Conservation (phyloP, 768 basidiomycete genomes). For the Saitozyma sp. region DNA sequence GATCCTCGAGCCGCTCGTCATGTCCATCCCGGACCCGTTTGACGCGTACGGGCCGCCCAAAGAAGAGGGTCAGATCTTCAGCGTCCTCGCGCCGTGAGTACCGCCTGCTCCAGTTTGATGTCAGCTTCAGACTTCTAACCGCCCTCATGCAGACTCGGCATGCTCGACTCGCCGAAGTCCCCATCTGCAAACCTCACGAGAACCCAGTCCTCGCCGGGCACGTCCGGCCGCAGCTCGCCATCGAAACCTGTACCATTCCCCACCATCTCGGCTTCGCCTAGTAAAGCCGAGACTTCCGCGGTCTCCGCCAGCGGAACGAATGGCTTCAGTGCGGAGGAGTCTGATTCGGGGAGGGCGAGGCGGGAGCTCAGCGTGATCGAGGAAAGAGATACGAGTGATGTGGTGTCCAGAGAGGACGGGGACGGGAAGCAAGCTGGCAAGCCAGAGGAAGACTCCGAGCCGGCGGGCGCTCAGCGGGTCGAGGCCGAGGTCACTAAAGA, state of each 20-base stretch:
- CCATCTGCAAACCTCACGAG: constrained; percentile 30
- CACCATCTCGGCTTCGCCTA: constrained; percentile 10
- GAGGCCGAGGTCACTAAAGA: no score
- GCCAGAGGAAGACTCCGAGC: no score
- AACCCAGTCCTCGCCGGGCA: constrained; percentile 21
- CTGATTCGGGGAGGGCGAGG: constrained; percentile 30
- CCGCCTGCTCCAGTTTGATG: background rate
- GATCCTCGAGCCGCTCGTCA: constrained; percentile 84
- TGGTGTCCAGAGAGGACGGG: no score
- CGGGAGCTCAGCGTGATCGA: constrained; percentile 50
- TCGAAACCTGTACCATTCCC: constrained; percentile 18
- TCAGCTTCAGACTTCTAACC: constrained; percentile 1
- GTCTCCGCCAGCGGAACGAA: constrained; percentile 30
- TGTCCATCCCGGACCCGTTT: constrained; percentile 87
- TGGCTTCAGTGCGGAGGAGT: constrained; percentile 24
- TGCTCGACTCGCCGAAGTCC: constrained; percentile 26
- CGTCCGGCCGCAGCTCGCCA: constrained; percentile 26
- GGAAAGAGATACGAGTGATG: background rate
- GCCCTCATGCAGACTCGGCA: constrained; percentile 18
- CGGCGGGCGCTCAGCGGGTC: no score
- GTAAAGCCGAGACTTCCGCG: constrained; percentile 27
- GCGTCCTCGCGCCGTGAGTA: constrained; percentile 72
- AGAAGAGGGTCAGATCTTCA: constrained; percentile 87
- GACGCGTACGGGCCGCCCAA: constrained; percentile 86
- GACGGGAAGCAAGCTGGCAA: background rate